phyloP scores from a whole-genome alignment of 805 yeast species.

The Diddensiella santjacobensis region DNA sequence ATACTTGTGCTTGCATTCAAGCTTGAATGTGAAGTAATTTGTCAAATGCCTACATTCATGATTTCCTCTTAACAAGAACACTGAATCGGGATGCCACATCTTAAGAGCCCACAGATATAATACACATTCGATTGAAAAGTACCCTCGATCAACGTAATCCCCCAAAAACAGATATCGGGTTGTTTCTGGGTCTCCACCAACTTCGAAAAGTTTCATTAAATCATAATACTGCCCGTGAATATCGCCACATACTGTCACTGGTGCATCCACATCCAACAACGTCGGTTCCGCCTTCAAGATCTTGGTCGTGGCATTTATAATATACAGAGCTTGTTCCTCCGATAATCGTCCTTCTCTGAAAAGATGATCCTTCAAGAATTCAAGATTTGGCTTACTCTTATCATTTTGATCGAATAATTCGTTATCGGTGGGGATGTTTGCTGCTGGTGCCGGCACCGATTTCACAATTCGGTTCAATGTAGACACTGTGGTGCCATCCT shows the following conservation, averaged over 20 bases:
- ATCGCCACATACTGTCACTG: slow-evolving; percentile 95
- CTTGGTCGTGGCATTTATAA: slow-evolving; percentile 61
- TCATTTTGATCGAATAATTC: slow-evolving; percentile 63
- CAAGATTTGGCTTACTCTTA: slow-evolving; percentile 57
- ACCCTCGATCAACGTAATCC: slow-evolving; percentile 94
- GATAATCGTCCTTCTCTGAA: slow-evolving; percentile 74
- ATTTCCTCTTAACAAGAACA: slow-evolving; percentile 86
- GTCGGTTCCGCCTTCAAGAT: slow-evolving; percentile 71
- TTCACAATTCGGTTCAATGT: slow-evolving; percentile 58
- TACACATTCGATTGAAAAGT: slow-evolving; percentile 70
- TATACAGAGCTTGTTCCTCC: slow-evolving; percentile 64
- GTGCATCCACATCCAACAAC: slow-evolving; percentile 77
- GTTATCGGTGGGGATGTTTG: slow-evolving; percentile 58
- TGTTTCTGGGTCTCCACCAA: slow-evolving; percentile 81
- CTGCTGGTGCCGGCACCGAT: slow-evolving; percentile 64
- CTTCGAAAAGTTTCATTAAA: slow-evolving; percentile 83
- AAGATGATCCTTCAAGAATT: slow-evolving; percentile 69
- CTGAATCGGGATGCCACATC: slow-evolving; percentile 64
- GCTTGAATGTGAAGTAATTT: slow-evolving; percentile 86
- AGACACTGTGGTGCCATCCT: slow-evolving; percentile 52
- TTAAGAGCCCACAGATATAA: slow-evolving; percentile 76
- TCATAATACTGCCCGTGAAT: slow-evolving; percentile 96
- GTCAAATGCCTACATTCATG: slow-evolving; percentile 95
- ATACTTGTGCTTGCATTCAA: slow-evolving; percentile 87
- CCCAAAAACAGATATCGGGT: slow-evolving; percentile 83